Conservation (phyloP, 2,329 filamentous ascomycete genomes). For the Cordyceps cateniannulata region DNA sequence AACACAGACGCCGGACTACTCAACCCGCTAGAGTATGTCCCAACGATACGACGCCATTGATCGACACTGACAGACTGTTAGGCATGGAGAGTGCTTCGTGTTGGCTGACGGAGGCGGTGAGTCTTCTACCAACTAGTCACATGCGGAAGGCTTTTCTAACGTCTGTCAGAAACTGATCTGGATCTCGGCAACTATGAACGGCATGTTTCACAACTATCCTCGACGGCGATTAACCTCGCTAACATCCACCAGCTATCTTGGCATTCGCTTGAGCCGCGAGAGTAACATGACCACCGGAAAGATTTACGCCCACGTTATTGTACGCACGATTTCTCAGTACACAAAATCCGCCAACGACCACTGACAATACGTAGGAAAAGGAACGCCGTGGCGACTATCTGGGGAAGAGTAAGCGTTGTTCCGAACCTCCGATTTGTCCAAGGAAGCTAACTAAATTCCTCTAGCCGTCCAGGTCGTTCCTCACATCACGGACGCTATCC, state of each 20-base stretch:
- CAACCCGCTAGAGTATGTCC: slow-evolving; percentile 26
- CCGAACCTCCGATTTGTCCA: not conserved
- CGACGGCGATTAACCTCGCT: not conserved
- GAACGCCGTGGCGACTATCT: slow-evolving; percentile 68
- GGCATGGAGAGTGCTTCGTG: slow-evolving; percentile 86
- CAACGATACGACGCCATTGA: not conserved
- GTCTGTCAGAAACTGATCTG: slow-evolving; percentile 34
- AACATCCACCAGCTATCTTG: slow-evolving; percentile 37
- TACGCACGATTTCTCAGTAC: slow-evolving; percentile 30
- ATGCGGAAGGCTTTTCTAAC: not conserved
- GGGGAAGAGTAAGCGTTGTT: slow-evolving; percentile 51
- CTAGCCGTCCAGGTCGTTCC: slow-evolving; percentile 49
- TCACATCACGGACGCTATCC: slow-evolving; percentile 84
- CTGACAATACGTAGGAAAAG: slow-evolving; percentile 39
- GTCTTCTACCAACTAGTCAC: slow-evolving; percentile 25
- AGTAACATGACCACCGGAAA: slow-evolving; percentile 98
- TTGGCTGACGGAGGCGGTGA: slow-evolving; percentile 64
- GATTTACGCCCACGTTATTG: slow-evolving; percentile 84
- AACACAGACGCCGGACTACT: slow-evolving; percentile 29
- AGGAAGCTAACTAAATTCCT: not conserved
- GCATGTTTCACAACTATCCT: not conserved
- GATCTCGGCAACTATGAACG: slow-evolving; percentile 46
- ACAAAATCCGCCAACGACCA: not conserved
- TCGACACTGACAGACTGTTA: slow-evolving; percentile 22
- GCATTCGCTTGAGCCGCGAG: slow-evolving; percentile 72